Base-by-base conservation (phyloP, 192 early-diverging fungal genomes). In the Podila minutissima region DNA sequence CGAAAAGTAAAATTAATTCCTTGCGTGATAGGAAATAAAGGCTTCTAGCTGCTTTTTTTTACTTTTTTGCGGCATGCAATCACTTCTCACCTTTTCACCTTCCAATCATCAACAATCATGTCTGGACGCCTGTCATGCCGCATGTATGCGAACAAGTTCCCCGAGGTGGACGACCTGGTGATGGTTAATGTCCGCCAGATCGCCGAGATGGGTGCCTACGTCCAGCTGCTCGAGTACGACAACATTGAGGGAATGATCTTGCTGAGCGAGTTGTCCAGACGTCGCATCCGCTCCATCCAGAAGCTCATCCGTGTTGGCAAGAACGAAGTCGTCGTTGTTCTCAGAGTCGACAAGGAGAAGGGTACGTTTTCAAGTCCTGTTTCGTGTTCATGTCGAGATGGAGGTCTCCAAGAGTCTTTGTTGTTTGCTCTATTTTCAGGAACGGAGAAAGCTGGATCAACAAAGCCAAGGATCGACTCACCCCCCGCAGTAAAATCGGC, bases 191-290 rank as follows among this genome's bases (percentile, higher is more conserved):
- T 99, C 71, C 90, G 91, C 35, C 93, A 96, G 83, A 98, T 99
- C 72, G 94, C 94, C 38, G 96, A 97, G 72, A 93, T 97, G 89
- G 97, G 96, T n/a, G 95, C 97, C 26, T 96, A 97, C 82, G 97
- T 97, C 55, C 91, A 94, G 77, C 86, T 99, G 82, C 81, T 95
- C 37, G 98, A 99, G 86, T 99, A 99, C 86, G 93, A 94, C 86
- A 94, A 96, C 86, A 96, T 95, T 74, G 96, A 98, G 85, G 98
- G 97, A 64, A 98, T 99, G 95, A 97, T 99, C 79, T 87, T 95
- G 65, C 83, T 97, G 35, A 93, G 92, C 24, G 98, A 99, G 83
- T 87, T 99, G 63, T 96, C 96, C 5, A 90, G 96, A 76, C 84
- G 96, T 62, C 96, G 98, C 82, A 98, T 99, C 82, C 91, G 98